phyloP scores from a whole-genome alignment of 768 basidiomycete species.

The Scleroderma bovista region DNA sequence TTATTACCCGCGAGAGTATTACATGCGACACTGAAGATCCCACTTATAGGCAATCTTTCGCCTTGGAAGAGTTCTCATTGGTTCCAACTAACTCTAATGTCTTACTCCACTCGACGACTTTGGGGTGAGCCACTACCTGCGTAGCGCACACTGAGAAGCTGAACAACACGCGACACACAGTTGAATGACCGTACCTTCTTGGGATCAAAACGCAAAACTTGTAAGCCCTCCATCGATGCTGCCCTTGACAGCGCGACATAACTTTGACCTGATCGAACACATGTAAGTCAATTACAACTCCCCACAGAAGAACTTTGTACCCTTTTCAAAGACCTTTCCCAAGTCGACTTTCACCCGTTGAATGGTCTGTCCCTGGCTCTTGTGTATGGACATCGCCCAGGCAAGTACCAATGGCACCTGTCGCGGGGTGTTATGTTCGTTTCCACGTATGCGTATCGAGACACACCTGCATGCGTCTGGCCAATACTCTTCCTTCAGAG shows the following conservation, averaged over 20 bases:
- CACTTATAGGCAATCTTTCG: neutral
- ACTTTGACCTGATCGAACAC: conserved; percentile 37
- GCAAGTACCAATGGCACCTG: conserved; percentile 71
- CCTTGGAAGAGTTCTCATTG: neutral
- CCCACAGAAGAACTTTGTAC: conserved; percentile 15
- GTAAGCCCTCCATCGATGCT: conserved; percentile 47
- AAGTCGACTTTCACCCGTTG: conserved; percentile 61
- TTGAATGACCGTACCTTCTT: conserved; percentile 36
- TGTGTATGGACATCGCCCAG: conserved; percentile 78
- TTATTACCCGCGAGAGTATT: too few species aligned
- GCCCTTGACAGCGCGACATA: conserved; percentile 50
- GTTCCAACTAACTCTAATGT: conserved; percentile 11
- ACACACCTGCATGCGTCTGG: conserved; percentile 40
- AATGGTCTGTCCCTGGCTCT: conserved; percentile 72
- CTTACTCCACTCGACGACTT: conserved; percentile 40
- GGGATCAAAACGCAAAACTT: conserved; percentile 48
- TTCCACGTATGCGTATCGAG: neutral
- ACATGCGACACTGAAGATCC: neutral
- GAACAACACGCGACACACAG: too few species aligned
- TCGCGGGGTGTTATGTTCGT: neutral
- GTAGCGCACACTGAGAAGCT: neutral
- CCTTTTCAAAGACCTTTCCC: conserved; percentile 58
- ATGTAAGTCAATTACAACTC: neutral
- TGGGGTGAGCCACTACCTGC: conserved; percentile 40
- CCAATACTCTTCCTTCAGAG: conserved; percentile 43